phyloP scores from a whole-genome alignment of 345 rosid genomes.

The Murraya paniculata region DNA sequence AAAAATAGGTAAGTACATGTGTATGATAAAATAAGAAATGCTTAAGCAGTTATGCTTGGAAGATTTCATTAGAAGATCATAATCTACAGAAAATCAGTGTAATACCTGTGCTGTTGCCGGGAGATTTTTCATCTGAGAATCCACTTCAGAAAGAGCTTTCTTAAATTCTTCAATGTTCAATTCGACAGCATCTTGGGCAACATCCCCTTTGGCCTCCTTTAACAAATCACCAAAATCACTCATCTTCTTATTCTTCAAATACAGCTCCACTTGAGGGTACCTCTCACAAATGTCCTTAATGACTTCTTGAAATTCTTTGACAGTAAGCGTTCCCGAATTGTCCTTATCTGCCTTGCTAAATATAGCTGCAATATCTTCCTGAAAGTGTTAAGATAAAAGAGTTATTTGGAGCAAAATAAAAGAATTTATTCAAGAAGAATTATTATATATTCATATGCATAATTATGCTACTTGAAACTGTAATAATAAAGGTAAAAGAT shows the following conservation, averaged over 20 bases:
- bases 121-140: conserved; percentile 83
- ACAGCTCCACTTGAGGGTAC: conserved; percentile 89
- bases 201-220: conserved; percentile 57
- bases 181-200: conserved; percentile 56
- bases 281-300: conserved; percentile 73
- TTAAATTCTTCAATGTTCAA: conserved; percentile 81
- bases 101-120: conserved; percentile 97
- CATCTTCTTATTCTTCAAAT: conserved; percentile 75
- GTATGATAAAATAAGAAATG: not conserved
- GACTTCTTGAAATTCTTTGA: conserved; percentile 75
- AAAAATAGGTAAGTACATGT: not conserved
- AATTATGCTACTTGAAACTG: not conserved
- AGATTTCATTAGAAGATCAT: not conserved
- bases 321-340: conserved; percentile 85
- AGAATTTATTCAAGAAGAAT: too few relatives aligned
- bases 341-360: conserved; percentile 88
- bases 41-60: not conserved
- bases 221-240: conserved; percentile 60
- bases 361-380: conserved; percentile 82
- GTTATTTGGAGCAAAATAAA: too few relatives aligned
- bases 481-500: not conserved
- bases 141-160: conserved; percentile 76
- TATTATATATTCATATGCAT: too few relatives aligned
- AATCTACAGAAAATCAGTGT: not conserved
- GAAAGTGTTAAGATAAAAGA: conserved; percentile 8